Evolutionary conservation across 306 rosid species (phyloP).

Genomic region (Amphicarpaea edgeworthii): DNA sequence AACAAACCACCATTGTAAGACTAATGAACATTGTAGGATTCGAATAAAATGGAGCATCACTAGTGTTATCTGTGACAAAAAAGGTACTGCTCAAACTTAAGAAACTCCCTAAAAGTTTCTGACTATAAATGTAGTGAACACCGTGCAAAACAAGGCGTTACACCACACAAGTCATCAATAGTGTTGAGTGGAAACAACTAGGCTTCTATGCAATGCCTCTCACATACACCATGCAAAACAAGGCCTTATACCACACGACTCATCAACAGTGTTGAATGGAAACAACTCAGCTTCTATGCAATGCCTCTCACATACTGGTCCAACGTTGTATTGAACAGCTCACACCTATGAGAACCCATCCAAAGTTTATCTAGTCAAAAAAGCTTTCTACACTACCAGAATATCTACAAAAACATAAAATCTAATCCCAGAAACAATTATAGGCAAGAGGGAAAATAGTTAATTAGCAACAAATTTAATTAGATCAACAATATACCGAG

Average conservation of each 20-base stretch:
- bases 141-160: conserved; percentile 15
- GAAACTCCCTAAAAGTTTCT: background rate
- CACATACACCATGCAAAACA: conserved; percentile 52
- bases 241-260: conserved; percentile 16
- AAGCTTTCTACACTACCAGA: background rate
- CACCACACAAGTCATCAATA: conserved; percentile 3
- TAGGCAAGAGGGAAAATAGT: conserved; percentile 26
- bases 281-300: conserved; percentile 58
- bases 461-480: conserved; percentile 23
- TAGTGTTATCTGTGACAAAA: background rate
- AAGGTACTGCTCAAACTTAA: background rate
- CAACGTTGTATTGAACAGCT: conserved; percentile 86
- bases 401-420: background rate
- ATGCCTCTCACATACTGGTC: conserved; percentile 93
- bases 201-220: conserved; percentile 78
- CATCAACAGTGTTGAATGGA: conserved; percentile 4
- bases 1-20: too few species aligned
- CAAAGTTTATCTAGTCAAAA: conserved; percentile 5
- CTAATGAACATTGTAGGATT: too few species aligned
- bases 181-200: conserved; percentile 12
- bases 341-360: conserved; percentile 63
- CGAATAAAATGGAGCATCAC: background rate
- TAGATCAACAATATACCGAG: conserved; percentile 3
- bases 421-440: background rate
- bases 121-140: conserved; percentile 4